Evolutionary conservation across 306 rosid genomes (phyloP).

Genomic region (Pyrus bretschneideri): DNA sequence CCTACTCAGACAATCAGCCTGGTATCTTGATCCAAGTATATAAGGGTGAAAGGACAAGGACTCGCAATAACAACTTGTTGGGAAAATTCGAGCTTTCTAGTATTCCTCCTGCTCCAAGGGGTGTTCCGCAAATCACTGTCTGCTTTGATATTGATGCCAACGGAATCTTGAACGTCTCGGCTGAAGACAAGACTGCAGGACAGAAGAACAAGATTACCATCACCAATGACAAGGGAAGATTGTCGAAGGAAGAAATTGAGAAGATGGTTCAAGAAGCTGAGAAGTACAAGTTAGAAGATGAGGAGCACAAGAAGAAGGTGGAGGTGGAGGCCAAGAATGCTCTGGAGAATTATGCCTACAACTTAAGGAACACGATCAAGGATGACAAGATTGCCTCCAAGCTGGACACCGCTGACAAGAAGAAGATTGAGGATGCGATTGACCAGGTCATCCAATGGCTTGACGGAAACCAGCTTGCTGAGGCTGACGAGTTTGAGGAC

Average conservation of each 20-base stretch:
- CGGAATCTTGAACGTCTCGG: constrained; percentile 69
- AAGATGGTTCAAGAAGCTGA: constrained; percentile 82
- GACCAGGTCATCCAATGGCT: constrained; percentile 70
- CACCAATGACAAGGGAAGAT: constrained; percentile 65
- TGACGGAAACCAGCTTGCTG: constrained; percentile 59
- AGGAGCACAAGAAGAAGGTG: constrained; percentile 73
- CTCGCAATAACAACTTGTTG: constrained; percentile 62
- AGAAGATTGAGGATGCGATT: constrained; percentile 54
- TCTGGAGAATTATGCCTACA: constrained; percentile 65
- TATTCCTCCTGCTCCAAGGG: constrained; percentile 70
- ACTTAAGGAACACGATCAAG: constrained; percentile 70
- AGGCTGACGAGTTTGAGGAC: constrained; percentile 64
- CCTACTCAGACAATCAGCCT: constrained; percentile 65
- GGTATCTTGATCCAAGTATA: constrained; percentile 72
- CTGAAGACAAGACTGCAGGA: constrained; percentile 62
- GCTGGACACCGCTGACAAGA: no score
- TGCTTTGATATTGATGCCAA: constrained; percentile 72
- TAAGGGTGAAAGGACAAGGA: constrained; percentile 69
- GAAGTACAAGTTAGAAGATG: constrained; percentile 71
- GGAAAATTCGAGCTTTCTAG: constrained; percentile 76
- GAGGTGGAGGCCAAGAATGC: constrained; percentile 64
- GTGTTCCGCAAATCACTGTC: constrained; percentile 71
- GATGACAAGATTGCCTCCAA: no score
- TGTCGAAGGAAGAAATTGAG: constrained; percentile 67
- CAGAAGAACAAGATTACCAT: constrained; percentile 56